Evolutionary conservation across 1,139 yeast species (phyloP), one percentile per base, ranked within the genome.

Genomic region (Zygotorulaspora mrakii): DNA sequence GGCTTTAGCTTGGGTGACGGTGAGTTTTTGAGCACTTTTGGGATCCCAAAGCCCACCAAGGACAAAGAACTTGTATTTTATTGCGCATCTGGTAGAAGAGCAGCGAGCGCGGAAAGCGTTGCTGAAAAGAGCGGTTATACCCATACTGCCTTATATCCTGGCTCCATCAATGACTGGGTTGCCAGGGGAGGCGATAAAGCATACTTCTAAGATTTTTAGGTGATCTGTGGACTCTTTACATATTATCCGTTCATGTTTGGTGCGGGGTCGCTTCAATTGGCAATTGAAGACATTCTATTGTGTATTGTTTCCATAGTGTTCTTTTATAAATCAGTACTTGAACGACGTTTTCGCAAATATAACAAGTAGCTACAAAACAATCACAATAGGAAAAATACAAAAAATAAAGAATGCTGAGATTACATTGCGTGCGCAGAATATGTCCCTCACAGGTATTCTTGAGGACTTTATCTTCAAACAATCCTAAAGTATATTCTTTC

Each of bases 51-150:
- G 68, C 98, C 98, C 5, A 56, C 67, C 5, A 63, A 71, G 37
- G 77, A 77, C 34, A 76, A 82, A 58, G 84, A 84, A 53, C 70
- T 91, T 60, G 76, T 91, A 26, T 86, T 91, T 64, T 88, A 87
- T 68, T 91, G 98, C 67, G 79, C 86, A 43, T 94, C 88, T 6
- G 98, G 98, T 44, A 87, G 85, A 39, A 79, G 98, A 68, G 83
- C 94, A 33, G 74, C 87, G 28, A 86, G 87, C 46, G 89, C 96
- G 33, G 95, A 86, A 60, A 89, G 83, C 54, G 74, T 87, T 57
- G 98, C 97, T 17, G 75, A 77, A 45, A 81, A 94, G 31, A 82
- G 79, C 64, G 97, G 97, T 10, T 91, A 89, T 68, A 67, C 73
- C 40, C 74, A 83, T 52, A 70, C 86, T 57, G 79, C 86, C 42